These are phyloP conservation scores for Rhododendron kiyosumense DNA, from an alignment of 148 eudicot species.

Conservation along the genomic window DNA sequence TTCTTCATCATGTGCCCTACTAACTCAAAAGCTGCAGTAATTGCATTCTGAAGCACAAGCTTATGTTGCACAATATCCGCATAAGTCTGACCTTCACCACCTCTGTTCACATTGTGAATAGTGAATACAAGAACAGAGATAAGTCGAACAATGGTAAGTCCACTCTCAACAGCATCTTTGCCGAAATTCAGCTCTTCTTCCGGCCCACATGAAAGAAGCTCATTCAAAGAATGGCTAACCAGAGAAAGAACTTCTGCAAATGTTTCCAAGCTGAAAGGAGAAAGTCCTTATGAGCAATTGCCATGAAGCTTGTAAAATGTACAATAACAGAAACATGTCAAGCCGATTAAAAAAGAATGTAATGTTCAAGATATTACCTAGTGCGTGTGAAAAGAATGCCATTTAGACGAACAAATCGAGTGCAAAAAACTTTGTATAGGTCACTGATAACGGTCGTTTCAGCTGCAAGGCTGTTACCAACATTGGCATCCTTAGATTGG, in stretches of 20 bases:
- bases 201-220: constrained; percentile 49
- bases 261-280: constrained; percentile 42
- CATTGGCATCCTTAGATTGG: not conserved
- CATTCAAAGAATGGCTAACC: constrained; percentile 32
- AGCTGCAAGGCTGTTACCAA: constrained; percentile 8
- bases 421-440: constrained; percentile 38
- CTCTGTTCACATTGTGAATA: constrained; percentile 37
- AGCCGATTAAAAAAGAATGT: not conserved
- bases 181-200: constrained; percentile 45
- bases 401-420: constrained; percentile 41
- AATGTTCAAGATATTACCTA: constrained; percentile 28
- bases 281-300: constrained; percentile 4
- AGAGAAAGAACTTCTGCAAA: constrained; percentile 37
- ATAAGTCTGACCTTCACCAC: constrained; percentile 46
- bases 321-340: not conserved
- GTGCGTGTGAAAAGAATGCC: constrained; percentile 54
- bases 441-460: constrained; percentile 21
- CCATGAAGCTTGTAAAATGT: not conserved
- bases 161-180: constrained; percentile 34
- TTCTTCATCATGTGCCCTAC: constrained; percentile 42
- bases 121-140: constrained; percentile 46
- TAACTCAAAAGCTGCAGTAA: constrained; percentile 40
- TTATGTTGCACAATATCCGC: constrained; percentile 53
- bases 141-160: constrained; percentile 39
- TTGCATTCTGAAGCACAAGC: constrained; percentile 45